Evolutionary conservation across 1,139 yeast species (phyloP).

Genomic region (Zhuliangozyma blackwelliae): DNA sequence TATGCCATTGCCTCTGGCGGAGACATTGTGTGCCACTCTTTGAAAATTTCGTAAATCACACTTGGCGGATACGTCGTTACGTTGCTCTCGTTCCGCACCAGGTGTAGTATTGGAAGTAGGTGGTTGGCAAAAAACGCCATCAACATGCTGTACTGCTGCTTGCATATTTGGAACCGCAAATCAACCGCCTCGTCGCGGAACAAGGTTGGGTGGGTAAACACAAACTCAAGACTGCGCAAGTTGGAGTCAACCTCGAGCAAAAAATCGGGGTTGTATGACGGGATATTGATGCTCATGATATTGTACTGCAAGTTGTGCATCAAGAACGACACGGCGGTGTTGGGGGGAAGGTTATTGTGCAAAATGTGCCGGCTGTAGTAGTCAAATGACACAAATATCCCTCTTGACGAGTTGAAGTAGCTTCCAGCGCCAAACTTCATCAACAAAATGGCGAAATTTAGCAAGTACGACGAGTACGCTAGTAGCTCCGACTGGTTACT

Average conservation of each 20-base stretch:
- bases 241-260: conserved; percentile 20
- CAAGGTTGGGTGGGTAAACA: conserved; percentile 8
- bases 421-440: conserved; percentile 19
- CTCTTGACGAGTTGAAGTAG: conserved; percentile 15
- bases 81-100: conserved; percentile 13
- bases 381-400: conserved; percentile 9
- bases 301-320: conserved; percentile 13
- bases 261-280: conserved; percentile 24
- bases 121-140: conserved; percentile 10
- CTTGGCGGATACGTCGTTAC: conserved; percentile 19
- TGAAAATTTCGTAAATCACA: conserved; percentile 16
- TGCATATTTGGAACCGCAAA: conserved; percentile 7
- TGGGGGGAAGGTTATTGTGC: conserved; percentile 2
- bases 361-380: conserved; percentile 11
- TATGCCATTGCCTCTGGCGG: conserved; percentile 20
- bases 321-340: conserved; percentile 8
- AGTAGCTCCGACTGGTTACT: conserved; percentile 10
- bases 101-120: conserved; percentile 12
- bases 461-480: conserved; percentile 15
- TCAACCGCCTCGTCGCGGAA: background rate
- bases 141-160: conserved; percentile 12
- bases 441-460: conserved; percentile 16
- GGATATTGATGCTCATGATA: conserved; percentile 20
- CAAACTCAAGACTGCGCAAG: conserved; percentile 13
- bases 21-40: conserved; percentile 19